Evolutionary conservation across 371 early-diverging fungal genomes (phyloP).

Genomic region (Mucor racemosus): DNA sequence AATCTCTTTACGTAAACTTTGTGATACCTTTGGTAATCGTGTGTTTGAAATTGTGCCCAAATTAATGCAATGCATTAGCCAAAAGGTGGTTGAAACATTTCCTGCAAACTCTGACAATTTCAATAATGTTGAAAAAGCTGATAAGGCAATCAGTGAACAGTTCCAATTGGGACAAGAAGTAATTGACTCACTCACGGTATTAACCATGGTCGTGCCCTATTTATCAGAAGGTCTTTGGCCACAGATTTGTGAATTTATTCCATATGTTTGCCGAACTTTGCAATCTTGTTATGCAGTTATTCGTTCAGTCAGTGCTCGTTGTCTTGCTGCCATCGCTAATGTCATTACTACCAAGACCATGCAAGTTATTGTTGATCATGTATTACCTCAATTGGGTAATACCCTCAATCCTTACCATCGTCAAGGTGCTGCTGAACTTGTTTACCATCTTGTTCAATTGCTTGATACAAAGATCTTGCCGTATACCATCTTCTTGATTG

Average conservation of each 20-base stretch:
- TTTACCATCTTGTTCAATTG: constrained; percentile 68
- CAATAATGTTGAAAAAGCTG: constrained; percentile 30
- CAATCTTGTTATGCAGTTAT: constrained; percentile 77
- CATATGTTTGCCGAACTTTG: constrained; percentile 68
- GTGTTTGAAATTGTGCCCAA: constrained; percentile 79
- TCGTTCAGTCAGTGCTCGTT: constrained; percentile 81
- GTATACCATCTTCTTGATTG: constrained; percentile 94
- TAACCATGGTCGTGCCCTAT: constrained; percentile 71
- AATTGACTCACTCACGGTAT: constrained; percentile 79
- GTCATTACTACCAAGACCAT: constrained; percentile 75
- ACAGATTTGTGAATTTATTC: constrained; percentile 61
- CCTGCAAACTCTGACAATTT: constrained; percentile 15
- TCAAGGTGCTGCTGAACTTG: constrained; percentile 88
- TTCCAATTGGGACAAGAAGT: constrained; percentile 67
- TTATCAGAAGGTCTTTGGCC: constrained; percentile 57
- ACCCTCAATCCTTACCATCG: constrained; percentile 70
- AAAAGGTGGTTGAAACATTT: constrained; percentile 50
- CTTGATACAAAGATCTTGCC: constrained; percentile 83
- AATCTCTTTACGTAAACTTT: constrained; percentile 70
- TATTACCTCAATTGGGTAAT: constrained; percentile 83
- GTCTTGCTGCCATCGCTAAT: constrained; percentile 76
- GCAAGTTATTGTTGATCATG: constrained; percentile 77
- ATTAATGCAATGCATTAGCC: constrained; percentile 76
- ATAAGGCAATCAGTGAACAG: constrained; percentile 34
- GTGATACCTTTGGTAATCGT: constrained; percentile 69